Evolutionary conservation across 345 rosid genomes (phyloP).

Genomic region (Adansonia digitata): DNA sequence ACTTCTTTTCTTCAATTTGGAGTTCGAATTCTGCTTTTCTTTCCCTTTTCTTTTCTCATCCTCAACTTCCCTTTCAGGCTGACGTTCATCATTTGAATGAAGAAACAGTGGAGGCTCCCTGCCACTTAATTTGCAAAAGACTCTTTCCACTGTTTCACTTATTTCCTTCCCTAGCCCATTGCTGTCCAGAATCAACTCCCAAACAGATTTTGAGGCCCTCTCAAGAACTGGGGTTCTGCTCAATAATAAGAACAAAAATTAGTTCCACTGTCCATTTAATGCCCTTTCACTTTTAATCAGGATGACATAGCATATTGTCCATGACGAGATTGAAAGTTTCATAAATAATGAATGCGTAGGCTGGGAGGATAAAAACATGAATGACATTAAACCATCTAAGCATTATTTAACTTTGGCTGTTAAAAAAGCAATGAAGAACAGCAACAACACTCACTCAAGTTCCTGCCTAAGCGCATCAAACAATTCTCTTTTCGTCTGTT

Average conservation of each 20-base stretch:
- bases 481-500: conserved; percentile 68
- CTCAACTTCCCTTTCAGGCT: conserved; percentile 28
- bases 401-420: background rate
- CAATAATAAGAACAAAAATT: conserved; percentile 8
- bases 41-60: conserved; percentile 33
- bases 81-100: conserved; percentile 29
- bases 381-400: background rate
- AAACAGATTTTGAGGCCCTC: conserved; percentile 91
- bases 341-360: too few species aligned
- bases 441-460: conserved; percentile 50
- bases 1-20: conserved; percentile 56
- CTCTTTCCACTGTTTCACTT: conserved; percentile 57
- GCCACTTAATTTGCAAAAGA: conserved; percentile 71
- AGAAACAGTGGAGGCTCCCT: conserved; percentile 68
- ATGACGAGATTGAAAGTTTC: background rate
- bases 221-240: conserved; percentile 78
- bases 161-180: conserved; percentile 70
- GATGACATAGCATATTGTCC: background rate
- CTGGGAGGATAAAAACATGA: background rate
- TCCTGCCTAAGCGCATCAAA: conserved; percentile 69
- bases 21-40: conserved; percentile 37
- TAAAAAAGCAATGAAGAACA: background rate
- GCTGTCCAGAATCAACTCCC: conserved; percentile 84
- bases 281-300: background rate
- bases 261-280: background rate